A percentile compares a stretch with the other conserved stretches of the same genome.
Evolutionary conservation across 371 early-diverging fungal species (phyloP).

Genomic region (Mucor ambiguus): DNA sequence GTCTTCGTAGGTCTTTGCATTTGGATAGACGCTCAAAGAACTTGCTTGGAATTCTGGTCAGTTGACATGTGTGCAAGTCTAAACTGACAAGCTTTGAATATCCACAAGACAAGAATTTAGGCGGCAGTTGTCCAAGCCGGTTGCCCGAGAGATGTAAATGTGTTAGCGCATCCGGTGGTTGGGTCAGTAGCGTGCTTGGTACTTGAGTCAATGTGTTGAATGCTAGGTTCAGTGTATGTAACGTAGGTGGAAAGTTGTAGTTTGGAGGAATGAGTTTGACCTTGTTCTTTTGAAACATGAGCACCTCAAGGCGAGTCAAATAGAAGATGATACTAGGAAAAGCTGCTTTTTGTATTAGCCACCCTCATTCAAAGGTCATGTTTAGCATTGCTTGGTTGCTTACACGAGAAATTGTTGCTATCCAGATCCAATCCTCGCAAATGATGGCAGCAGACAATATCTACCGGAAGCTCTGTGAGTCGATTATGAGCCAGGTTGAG

Average conservation of each 20-base stretch:
- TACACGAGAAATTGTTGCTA: conserved; percentile 53
- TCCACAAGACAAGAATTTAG: conserved; percentile 43
- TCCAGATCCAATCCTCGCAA: conserved; percentile 69
- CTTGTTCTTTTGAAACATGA: conserved; percentile 52
- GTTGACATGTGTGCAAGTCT: conserved; percentile 66
- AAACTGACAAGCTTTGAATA: conserved; percentile 58
- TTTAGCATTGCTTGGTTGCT: background rate
- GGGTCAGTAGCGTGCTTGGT: conserved; percentile 45
- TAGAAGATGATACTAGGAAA: conserved; percentile 56
- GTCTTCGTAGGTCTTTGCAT: conserved; percentile 47
- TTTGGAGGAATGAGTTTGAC: conserved; percentile 35
- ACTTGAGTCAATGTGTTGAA: conserved; percentile 49
- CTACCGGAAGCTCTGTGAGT: conserved; percentile 47
- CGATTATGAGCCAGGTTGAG: conserved; percentile 34
- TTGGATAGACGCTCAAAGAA: conserved; percentile 35
- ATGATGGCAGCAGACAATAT: conserved; percentile 51
- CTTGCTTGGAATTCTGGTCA: conserved; percentile 31
- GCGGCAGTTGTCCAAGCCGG: conserved; percentile 45
- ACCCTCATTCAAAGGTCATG: background rate
- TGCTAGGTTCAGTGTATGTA: conserved; percentile 49
- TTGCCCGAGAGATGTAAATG: conserved; percentile 66
- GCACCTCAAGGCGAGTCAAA: conserved; percentile 34
- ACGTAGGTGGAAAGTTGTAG: conserved; percentile 28
- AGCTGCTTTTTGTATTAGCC: conserved; percentile 8
- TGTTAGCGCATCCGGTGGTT: conserved; percentile 47